These are phyloP conservation scores for Polygonum aviculare DNA, from an alignment of 148 eudicot species.

Conservation along the genomic window DNA sequence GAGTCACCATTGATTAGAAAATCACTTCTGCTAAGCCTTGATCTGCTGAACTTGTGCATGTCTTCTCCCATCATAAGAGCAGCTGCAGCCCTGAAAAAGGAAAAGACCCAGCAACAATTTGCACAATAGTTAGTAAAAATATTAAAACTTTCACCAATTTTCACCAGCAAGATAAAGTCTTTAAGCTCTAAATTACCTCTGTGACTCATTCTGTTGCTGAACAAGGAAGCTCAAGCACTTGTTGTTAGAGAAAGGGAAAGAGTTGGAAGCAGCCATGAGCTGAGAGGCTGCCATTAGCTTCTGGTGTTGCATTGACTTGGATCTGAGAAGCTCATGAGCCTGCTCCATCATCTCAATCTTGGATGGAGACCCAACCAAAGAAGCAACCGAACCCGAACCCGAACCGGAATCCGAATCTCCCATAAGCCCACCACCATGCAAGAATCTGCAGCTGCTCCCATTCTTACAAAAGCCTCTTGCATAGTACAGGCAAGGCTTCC, in stretches of 20 bases:
- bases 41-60: conserved; percentile 46
- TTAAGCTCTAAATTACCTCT: conserved; percentile 25
- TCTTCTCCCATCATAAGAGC: conserved; percentile 71
- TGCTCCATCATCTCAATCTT: conserved; percentile 69
- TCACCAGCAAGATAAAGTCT: background rate
- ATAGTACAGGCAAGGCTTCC: conserved; percentile 78
- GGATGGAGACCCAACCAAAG: conserved; percentile 38
- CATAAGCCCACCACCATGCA: conserved; percentile 12
- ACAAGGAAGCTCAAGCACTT: conserved; percentile 48
- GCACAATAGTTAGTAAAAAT: background rate
- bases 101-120: background rate
- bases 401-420: conserved; percentile 20
- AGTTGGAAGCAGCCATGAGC: conserved; percentile 35
- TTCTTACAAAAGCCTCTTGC: conserved; percentile 94
- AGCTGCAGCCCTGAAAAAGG: conserved; percentile 18
- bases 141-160: background rate
- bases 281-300: conserved; percentile 43
- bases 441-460: conserved; percentile 62
- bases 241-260: conserved; percentile 41
- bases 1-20: conserved; percentile 35
- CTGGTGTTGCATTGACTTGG: conserved; percentile 64
- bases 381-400: conserved; percentile 12
- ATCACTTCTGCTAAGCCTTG: conserved; percentile 47
- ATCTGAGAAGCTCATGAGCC: conserved; percentile 63
- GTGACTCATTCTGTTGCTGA: conserved; percentile 61